A percentile compares a stretch with the other conserved stretches of the same genome.
phyloP scores from a whole-genome alignment of 495 filamentous ascomycete genomes.

The Apodospora peruviana region DNA sequence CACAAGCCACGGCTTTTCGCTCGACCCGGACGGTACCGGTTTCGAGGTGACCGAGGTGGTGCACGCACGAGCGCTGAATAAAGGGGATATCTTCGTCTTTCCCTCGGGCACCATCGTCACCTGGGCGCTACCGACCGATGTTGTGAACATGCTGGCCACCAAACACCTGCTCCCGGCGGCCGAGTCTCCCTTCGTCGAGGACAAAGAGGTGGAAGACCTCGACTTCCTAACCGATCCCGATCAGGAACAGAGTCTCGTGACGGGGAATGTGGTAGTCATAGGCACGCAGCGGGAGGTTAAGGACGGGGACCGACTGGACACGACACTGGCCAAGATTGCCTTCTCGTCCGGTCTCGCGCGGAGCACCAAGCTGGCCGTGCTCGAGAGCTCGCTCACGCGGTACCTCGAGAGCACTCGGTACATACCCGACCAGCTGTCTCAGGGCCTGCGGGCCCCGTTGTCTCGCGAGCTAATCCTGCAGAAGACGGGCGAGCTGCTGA shows the following conservation, averaged over 20 bases:
- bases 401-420: constrained; percentile 79
- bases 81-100: constrained; percentile 92
- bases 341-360: constrained; percentile 94
- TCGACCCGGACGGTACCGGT: constrained; percentile 53
- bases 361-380: constrained; percentile 90
- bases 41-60: constrained; percentile 57
- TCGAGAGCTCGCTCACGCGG: constrained; percentile 73
- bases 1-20: constrained; percentile 61
- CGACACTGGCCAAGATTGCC: constrained; percentile 85
- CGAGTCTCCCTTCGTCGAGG: constrained; percentile 60
- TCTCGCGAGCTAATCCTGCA: constrained; percentile 56
- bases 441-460: constrained; percentile 21
- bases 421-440: constrained; percentile 69
- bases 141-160: constrained; percentile 67
- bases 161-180: constrained; percentile 69
- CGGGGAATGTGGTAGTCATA: constrained; percentile 83
- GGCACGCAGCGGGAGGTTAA: constrained; percentile 57
- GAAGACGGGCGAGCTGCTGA: constrained; percentile 91
- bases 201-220: constrained; percentile 76
- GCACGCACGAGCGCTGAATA: constrained; percentile 48
- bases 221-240: constrained; percentile 75
- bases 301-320: constrained; percentile 50
- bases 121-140: constrained; percentile 73
- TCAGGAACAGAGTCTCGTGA: constrained; percentile 70
- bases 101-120: constrained; percentile 92